phyloP scores from a whole-genome alignment of 2,329 filamentous ascomycete genomes.

The Monosporascus cannonballus region DNA sequence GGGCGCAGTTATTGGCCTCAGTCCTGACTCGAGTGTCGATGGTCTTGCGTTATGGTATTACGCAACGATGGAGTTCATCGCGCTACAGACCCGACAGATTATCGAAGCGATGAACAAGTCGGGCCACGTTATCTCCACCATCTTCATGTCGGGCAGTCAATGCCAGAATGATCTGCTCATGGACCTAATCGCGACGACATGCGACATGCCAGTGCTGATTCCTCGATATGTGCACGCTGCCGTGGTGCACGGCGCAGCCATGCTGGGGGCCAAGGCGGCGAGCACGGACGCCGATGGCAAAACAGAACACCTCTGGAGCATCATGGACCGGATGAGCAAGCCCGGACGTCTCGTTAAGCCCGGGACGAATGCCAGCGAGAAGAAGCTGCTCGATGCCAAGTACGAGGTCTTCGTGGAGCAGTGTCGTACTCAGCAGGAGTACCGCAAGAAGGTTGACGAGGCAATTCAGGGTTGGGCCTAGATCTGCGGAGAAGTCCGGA shows the following conservation, averaged over 20 bases:
- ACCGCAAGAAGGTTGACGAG: slow-evolving; percentile 72
- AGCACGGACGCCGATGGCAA: slow-evolving; percentile 70
- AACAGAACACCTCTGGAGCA: slow-evolving; percentile 85
- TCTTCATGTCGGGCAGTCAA: slow-evolving; percentile 98
- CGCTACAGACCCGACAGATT: slow-evolving; percentile 93
- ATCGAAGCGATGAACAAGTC: slow-evolving; percentile 87
- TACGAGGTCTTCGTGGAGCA: slow-evolving; percentile 95
- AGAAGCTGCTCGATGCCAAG: slow-evolving; percentile 76
- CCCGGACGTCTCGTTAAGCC: slow-evolving; percentile 79
- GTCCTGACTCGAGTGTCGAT: slow-evolving; percentile 79
- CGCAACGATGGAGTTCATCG: slow-evolving; percentile 95
- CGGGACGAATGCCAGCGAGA: slow-evolving; percentile 64
- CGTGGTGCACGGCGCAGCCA: slow-evolving; percentile 95
- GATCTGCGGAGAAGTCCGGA: slow-evolving; percentile 9
- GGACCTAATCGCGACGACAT: slow-evolving; percentile 83
- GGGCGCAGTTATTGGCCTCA: slow-evolving; percentile 80
- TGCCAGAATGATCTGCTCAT: slow-evolving; percentile 95
- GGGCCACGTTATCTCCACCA: slow-evolving; percentile 81
- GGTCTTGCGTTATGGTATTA: slow-evolving; percentile 91
- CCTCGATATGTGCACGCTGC: slow-evolving; percentile 91
- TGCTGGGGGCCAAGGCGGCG: slow-evolving; percentile 96
- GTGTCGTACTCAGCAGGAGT: slow-evolving; percentile 77
- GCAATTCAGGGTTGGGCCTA: slow-evolving; percentile 34
- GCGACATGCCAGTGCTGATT: slow-evolving; percentile 87
- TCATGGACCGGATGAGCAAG: slow-evolving; percentile 98